Evolutionary conservation across 192 early-diverging fungal genomes (phyloP).

Genomic region (Haplosporangium gracile): DNA sequence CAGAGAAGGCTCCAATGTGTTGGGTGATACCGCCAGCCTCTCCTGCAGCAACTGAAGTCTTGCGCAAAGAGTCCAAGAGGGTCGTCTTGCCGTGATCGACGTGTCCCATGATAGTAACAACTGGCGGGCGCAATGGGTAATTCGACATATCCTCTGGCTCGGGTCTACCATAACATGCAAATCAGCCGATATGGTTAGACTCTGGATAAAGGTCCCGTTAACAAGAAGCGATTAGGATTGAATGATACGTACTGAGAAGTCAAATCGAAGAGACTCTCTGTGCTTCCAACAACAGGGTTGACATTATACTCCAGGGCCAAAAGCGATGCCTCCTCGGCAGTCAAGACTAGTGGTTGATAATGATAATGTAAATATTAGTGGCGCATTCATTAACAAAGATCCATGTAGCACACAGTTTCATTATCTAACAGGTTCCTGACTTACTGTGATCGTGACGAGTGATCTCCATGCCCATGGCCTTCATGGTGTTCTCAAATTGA

Average conservation of each 20-base stretch:
- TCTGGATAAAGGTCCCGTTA: too few relatives aligned
- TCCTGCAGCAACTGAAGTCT: constrained; percentile 90
- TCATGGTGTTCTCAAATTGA: constrained; percentile 79
- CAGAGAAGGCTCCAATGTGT: constrained; percentile 98
- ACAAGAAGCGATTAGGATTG: neutral
- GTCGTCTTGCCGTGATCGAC: constrained; percentile 99
- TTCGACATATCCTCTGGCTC: constrained; percentile 80
- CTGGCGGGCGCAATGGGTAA: constrained; percentile 84
- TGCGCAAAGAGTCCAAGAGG: constrained; percentile 90
- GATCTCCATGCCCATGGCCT: constrained; percentile 84
- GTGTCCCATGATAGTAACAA: constrained; percentile 99
- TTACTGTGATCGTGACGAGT: constrained; percentile 78
- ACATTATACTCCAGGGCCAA: constrained; percentile 91
- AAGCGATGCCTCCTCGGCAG: constrained; percentile 86
- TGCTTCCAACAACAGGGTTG: constrained; percentile 81
- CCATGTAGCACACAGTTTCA: neutral
- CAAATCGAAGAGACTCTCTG: constrained; percentile 66
- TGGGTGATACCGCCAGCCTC: constrained; percentile 99
- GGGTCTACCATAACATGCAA: constrained; percentile 56
- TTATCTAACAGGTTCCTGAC: neutral
- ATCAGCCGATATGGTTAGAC: neutral
- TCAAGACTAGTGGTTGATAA: constrained; percentile 68
- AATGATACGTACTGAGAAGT: constrained; percentile 62
- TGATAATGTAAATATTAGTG: neutral
- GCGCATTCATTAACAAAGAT: neutral